Percentiles rank a stretch among this genome's conserved stretches.
phyloP scores from a whole-genome alignment of 106 monocot genomes.

The Acanthochlamys bracteata region DNA sequence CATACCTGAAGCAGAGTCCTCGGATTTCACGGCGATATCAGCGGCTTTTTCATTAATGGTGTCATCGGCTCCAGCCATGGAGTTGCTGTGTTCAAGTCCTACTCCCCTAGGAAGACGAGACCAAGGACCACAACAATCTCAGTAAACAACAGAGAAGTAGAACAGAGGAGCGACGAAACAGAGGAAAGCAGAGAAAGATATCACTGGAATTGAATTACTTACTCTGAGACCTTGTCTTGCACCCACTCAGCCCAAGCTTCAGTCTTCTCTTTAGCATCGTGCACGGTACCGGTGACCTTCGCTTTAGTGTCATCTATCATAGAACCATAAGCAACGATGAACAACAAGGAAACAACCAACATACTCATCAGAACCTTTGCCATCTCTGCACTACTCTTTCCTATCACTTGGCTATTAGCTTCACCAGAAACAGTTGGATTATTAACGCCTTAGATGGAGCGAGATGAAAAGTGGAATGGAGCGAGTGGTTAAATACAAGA shows the following conservation, averaged over 20 bases:
- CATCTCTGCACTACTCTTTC: background rate
- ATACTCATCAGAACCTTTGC: background rate
- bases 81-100: constrained; percentile 7
- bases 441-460: no score
- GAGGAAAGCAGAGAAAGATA: background rate
- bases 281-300: background rate
- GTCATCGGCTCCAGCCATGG: constrained; percentile 1
- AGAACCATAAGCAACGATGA: background rate
- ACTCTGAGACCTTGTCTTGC: constrained; percentile 10
- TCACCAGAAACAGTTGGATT: no score
- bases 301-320: constrained; percentile 2
- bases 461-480: no score
- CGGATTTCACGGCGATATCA: constrained; percentile 13
- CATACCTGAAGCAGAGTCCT: constrained; percentile 15
- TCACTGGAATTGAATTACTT: background rate
- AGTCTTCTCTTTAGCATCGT: constrained; percentile 9
- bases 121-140: background rate
- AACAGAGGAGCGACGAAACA: background rate
- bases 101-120: constrained; percentile 12
- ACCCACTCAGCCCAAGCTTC: constrained; percentile 21
- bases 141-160: background rate
- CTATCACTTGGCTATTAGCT: no score
- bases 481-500: no score
- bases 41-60: constrained; percentile 1
- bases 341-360: background rate